Conservation (phyloP, 2,329 filamentous ascomycete species). For the Cordyceps cicadae region DNA sequence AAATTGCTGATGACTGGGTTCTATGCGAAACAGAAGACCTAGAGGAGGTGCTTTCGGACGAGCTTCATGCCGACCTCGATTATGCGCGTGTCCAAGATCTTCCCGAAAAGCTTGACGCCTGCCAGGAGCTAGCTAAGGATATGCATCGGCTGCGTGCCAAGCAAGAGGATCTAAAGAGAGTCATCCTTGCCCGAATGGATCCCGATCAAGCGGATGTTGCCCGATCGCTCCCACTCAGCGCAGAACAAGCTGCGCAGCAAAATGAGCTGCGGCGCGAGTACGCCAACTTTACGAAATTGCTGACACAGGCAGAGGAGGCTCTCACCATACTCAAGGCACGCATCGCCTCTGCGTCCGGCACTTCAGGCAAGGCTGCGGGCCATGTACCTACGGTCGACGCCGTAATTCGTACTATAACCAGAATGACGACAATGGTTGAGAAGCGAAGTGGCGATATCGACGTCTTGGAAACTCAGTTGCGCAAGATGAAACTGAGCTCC, state of each 20-base stretch:
- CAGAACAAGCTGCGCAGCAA: conserved; percentile 77
- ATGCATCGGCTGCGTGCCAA: conserved; percentile 64
- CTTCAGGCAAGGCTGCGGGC: conserved; percentile 35
- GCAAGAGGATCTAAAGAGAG: conserved; percentile 68
- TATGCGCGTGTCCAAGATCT: conserved; percentile 61
- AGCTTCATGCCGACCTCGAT: conserved; percentile 58
- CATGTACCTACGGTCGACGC: conserved; percentile 80
- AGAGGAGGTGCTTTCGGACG: conserved; percentile 51
- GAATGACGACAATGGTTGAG: conserved; percentile 89
- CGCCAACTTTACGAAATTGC: conserved; percentile 61
- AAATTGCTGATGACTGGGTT: conserved; percentile 60
- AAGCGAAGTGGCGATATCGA: conserved; percentile 86
- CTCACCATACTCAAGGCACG: conserved; percentile 72
- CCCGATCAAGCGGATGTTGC: conserved; percentile 57
- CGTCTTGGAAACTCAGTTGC: conserved; percentile 79
- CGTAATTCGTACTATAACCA: conserved; percentile 81
- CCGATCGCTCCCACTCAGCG: conserved; percentile 65
- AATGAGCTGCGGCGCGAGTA: conserved; percentile 73
- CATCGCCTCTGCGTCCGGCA: conserved; percentile 51
- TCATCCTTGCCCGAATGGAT: conserved; percentile 63
- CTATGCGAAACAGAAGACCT: conserved; percentile 69
- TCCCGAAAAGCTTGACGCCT: conserved; percentile 57
- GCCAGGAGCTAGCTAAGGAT: conserved; percentile 61
- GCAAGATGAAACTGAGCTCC: conserved; percentile 53
- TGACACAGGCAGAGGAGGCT: conserved; percentile 72